Conservation (phyloP, 2,329 filamentous ascomycete genomes). For the Diplodia seriata region DNA sequence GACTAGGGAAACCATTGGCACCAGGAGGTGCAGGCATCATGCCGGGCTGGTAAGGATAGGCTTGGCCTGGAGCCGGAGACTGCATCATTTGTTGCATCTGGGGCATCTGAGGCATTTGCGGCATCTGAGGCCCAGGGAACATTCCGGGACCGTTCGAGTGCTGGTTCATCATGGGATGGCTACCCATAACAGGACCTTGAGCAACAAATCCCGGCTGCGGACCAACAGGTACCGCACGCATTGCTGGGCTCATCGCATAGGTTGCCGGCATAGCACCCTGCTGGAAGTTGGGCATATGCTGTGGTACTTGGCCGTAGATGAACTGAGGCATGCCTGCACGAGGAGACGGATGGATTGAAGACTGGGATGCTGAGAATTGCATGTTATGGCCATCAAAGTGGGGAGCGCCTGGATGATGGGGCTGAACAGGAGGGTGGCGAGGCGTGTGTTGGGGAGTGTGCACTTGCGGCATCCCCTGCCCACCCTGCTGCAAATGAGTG, state of each 20-base stretch:
- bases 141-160: conserved; percentile 73
- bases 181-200: conserved; percentile 73
- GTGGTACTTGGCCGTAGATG: conserved; percentile 71
- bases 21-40: conserved; percentile 62
- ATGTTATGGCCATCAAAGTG: conserved; percentile 86
- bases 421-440: conserved; percentile 77
- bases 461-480: conserved; percentile 70
- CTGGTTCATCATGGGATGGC: conserved; percentile 81
- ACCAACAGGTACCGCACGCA: conserved; percentile 74
- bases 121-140: conserved; percentile 59
- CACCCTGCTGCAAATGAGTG: conserved; percentile 78
- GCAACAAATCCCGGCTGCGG: conserved; percentile 75
- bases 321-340: conserved; percentile 71
- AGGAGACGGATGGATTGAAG: conserved; percentile 82
- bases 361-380: conserved; percentile 81
- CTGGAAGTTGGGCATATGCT: conserved; percentile 49
- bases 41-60: conserved; percentile 68
- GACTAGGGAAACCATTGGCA: conserved; percentile 84
- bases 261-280: conserved; percentile 68
- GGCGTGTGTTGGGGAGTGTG: conserved; percentile 78
- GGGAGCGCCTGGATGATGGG: conserved; percentile 72
- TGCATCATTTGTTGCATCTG: conserved; percentile 64
- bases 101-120: conserved; percentile 25
- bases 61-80: conserved; percentile 68
- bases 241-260: conserved; percentile 72